Evolutionary conservation across 805 yeast genomes (phyloP), one percentile per base, ranked within the genome.

Genomic region (Candida dajiaensis): DNA sequence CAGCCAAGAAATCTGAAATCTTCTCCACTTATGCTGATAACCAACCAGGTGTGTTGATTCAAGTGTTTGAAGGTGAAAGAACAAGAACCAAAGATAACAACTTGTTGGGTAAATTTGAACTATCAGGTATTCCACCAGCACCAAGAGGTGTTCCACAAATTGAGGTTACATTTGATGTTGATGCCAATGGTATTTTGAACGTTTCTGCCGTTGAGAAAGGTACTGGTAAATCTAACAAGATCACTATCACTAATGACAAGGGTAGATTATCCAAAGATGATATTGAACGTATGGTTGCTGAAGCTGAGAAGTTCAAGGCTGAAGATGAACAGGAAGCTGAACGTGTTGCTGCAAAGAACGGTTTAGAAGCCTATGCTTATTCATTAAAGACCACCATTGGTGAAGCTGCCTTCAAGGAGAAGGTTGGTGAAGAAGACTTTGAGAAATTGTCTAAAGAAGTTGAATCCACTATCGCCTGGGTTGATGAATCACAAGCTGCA

Each of bases 11-110:
- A 79, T 89, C 97, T 47, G 97, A 90, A 80, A 83, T 84, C 59
- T 92, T 92, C 89, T 89, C 97, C 56, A 92, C 99, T 62, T 89
- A 88, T 72, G 94, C 97, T 65, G 98, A 92, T 74, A 90, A 92
- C 86, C 99, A 92, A 78, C 97, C 98, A 66, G 97, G 97, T 86
- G 98, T 92, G 61, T 80, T 90, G 76, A 92, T 92, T 73, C 98
- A 90, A 80, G 98, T 90, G 61, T 90, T 76, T 66, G 97, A 90
- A 80, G 98, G 98, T 85, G 98, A 90, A 80, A 88, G 97, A 79
- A 86, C 96, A 56, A 83, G 83, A 77, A 89, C 97, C 46, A 86
- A 84, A 79, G 98, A 92, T 74, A 90, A 90, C 86, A 90, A 89
- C 84, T 73, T 89, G 70, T 84, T 90, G 66, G 97, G 97, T 80